Conservation (phyloP, 441 rosid species). For the Mallotus repandus region DNA sequence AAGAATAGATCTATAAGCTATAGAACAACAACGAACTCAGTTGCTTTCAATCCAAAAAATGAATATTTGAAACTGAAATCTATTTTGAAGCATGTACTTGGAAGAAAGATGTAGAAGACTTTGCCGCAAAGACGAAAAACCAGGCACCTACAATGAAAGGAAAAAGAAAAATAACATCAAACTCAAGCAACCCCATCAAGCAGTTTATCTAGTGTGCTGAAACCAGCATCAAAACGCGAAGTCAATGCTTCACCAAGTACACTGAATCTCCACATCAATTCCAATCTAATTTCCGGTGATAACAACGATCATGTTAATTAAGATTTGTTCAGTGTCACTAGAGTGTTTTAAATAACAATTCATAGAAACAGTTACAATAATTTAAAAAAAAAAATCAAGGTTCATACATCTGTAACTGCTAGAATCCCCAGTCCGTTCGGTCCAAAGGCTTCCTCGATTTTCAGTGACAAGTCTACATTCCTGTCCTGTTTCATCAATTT, state of each 20-base stretch:
- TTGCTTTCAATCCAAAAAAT: neutral
- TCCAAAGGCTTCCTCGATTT: conserved; percentile 87
- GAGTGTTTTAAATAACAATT: neutral
- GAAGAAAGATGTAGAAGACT: conserved; percentile 75
- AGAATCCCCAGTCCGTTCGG: conserved; percentile 83
- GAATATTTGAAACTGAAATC: neutral
- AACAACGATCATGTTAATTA: too few relatives aligned
- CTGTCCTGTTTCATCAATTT: conserved; percentile 53
- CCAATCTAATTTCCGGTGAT: too few relatives aligned
- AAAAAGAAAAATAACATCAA: neutral
- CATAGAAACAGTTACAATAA: neutral
- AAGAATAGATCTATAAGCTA: conserved; percentile 13
- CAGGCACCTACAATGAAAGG: conserved; percentile 63
- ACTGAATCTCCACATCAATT: neutral
- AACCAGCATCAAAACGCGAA: too few relatives aligned
- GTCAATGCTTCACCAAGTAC: neutral
- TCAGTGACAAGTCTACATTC: conserved; percentile 53
- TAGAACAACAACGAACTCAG: neutral
- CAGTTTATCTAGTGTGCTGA: neutral
- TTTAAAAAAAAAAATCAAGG: neutral
- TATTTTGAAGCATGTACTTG: conserved; percentile 41
- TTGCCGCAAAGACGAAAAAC: conserved; percentile 62
- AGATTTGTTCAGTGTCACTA: neutral
- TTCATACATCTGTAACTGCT: conserved; percentile 55
- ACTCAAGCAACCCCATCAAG: conserved; percentile 19